Conservation (phyloP, 2,329 filamentous ascomycete genomes). For the Scedosporium aurantiacum region DNA sequence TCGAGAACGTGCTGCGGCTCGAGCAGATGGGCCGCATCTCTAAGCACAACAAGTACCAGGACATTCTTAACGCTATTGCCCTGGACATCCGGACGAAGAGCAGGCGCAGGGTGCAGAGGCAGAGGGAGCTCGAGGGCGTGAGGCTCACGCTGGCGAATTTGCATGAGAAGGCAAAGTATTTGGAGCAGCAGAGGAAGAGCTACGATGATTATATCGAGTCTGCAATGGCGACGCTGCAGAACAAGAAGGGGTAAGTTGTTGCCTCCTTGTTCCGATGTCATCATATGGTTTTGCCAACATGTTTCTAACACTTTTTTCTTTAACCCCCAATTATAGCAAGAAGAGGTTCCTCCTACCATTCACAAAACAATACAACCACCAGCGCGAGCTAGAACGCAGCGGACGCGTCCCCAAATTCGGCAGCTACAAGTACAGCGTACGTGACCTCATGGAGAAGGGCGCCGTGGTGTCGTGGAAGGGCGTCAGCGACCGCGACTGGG, state of each 20-base stretch:
- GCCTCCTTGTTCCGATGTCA: too few species aligned
- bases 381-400: constrained; percentile 83
- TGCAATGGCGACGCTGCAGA: constrained; percentile 92
- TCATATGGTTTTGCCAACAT: too few species aligned
- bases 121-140: constrained; percentile 80
- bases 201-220: constrained; percentile 99
- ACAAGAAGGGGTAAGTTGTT: constrained; percentile 69
- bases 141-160: constrained; percentile 63
- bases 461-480: constrained; percentile 88
- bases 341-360: constrained; percentile 92
- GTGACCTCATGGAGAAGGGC: constrained; percentile 81
- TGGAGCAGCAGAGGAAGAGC: constrained; percentile 90
- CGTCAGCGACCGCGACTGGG: constrained; percentile 72
- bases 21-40: constrained; percentile 82
- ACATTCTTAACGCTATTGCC: constrained; percentile 94
- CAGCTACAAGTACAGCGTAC: constrained; percentile 92
- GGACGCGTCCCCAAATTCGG: constrained; percentile 96
- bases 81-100: constrained; percentile 97
- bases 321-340: constrained; percentile 41
- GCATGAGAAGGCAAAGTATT: constrained; percentile 77
- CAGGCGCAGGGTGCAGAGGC: constrained; percentile 77
- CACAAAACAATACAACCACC: constrained; percentile 97
- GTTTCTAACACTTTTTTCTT: too few species aligned
- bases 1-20: constrained; percentile 86
- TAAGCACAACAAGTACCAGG: constrained; percentile 88